A percentile compares a stretch with the other conserved stretches of the same genome.
These are phyloP conservation scores for Oemleria cerasiformis DNA, from an alignment of 306 rosid genomes.

Conservation along the genomic window DNA sequence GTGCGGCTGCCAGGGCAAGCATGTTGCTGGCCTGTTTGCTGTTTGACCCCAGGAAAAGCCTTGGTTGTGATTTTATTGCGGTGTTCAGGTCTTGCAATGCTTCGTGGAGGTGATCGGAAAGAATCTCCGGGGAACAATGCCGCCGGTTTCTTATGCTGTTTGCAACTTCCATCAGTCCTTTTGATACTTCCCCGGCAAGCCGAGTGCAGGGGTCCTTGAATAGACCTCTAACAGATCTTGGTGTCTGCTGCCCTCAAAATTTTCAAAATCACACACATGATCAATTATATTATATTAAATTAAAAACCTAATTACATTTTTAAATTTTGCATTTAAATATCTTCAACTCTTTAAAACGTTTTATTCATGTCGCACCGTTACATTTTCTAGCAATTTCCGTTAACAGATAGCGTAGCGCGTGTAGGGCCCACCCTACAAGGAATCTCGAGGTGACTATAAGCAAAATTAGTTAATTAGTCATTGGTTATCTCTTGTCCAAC, in stretches of 20 bases:
- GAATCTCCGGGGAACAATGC: conserved; percentile 88
- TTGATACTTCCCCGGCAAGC: conserved; percentile 71
- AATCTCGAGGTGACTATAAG: too few species aligned
- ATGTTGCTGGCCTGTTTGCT: conserved; percentile 52
- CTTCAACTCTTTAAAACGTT: too few species aligned
- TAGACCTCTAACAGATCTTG: conserved; percentile 61
- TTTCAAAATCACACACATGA: neutral
- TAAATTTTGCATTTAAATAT: too few species aligned
- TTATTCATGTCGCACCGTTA: too few species aligned
- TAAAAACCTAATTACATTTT: too few species aligned
- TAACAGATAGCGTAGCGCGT: too few species aligned
- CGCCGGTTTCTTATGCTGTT: conserved; percentile 69
- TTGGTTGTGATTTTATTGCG: conserved; percentile 89
- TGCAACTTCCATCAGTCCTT: conserved; percentile 72
- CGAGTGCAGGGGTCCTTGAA: conserved; percentile 87
- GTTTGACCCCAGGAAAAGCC: conserved; percentile 83
- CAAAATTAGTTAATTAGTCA: too few species aligned
- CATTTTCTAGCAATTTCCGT: too few species aligned
- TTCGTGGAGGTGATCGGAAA: conserved; percentile 88
- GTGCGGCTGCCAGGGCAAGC: conserved; percentile 66
- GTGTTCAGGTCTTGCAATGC: conserved; percentile 81
- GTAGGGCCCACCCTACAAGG: too few species aligned
- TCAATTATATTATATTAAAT: neutral
- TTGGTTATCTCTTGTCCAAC: too few species aligned
- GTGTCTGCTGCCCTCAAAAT: conserved; percentile 47